Evolutionary conservation across 257 asterid species (phyloP), one percentile per base, ranked within the genome.

Genomic region (Schizonepeta tenuifolia): DNA sequence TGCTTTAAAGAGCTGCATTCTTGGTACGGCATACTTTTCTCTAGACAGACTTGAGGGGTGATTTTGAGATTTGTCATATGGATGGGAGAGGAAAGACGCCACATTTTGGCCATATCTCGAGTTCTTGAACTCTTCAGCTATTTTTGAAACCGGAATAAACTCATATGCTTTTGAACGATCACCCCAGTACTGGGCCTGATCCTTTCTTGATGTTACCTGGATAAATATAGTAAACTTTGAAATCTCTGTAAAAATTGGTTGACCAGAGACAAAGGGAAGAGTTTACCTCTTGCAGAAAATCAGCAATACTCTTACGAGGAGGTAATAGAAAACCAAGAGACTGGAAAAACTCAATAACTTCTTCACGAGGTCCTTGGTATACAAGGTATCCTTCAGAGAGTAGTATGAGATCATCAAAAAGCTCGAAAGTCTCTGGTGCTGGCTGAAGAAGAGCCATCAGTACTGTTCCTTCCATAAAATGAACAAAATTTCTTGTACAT

Each of bases 401-500:
- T 69, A 92, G 56, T 47, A 90, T 84, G 76, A 92, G 82, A 78
- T 92, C 98, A 80, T 92, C 98, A 70, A 92, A 92, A 72, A 92
- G 81, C 50, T 88, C 96, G 74, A 92, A 90, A 18, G 96, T 92
- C 84, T 92, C 98, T 2, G 96, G 98, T 53, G 98, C 94, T 53
- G 97, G 97, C 76, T 92, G 98, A 78, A 92, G 98, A 66, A 92
- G 95, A 72, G 97, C 94, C 94, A 92, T 86, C 54, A 90, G 47
- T 79, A 90, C 83, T 6, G 98, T 90, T 80, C 91, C 97, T 36
- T 90, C 96, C 97, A 92, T 90, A 28, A 86, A 60, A 88, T 92
- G 96, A 63, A 88, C 97, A 78, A 88, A 92, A 72, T 92, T 92
- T 74, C 87, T 83, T 67, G 88, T 40, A 77, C 98, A 92, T 71